A percentile compares a stretch with the other conserved stretches of the same genome.
Conservation (phyloP, 1,284 basidiomycete species). For the Mrakiaceae sp. region DNA sequence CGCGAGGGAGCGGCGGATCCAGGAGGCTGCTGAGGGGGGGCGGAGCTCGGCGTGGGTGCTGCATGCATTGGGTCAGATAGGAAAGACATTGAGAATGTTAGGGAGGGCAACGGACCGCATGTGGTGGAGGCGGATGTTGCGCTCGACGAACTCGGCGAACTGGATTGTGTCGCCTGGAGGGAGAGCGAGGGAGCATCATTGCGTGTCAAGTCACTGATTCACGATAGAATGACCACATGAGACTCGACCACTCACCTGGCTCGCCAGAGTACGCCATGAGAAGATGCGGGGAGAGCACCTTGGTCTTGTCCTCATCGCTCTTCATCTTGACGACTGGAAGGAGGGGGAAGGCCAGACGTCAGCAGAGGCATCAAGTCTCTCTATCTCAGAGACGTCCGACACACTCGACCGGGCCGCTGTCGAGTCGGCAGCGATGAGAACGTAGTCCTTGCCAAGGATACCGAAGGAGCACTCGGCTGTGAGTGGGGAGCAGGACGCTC, state of each 20-base stretch:
- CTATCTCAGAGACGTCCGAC: not conserved
- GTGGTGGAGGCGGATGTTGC: slow-evolving; percentile 90
- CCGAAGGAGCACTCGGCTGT: slow-evolving; percentile 39
- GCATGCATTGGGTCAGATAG: not conserved
- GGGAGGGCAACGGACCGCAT: slow-evolving; percentile 53
- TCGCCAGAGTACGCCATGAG: slow-evolving; percentile 94
- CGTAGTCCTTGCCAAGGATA: slow-evolving; percentile 66
- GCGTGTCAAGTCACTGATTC: not conserved
- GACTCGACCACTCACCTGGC: slow-evolving; percentile 50
- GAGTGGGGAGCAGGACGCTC: not conserved
- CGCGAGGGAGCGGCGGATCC: slow-evolving; percentile 85
- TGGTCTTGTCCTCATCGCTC: slow-evolving; percentile 93
- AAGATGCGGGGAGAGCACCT: slow-evolving; percentile 76
- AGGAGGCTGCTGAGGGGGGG: slow-evolving; percentile 80
- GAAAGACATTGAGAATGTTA: not conserved
- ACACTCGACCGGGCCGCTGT: slow-evolving; percentile 68
- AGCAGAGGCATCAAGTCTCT: not conserved
- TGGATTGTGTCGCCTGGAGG: slow-evolving; percentile 84
- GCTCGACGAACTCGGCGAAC: slow-evolving; percentile 91
- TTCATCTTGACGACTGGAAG: slow-evolving; percentile 96
- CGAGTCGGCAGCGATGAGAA: slow-evolving; percentile 82
- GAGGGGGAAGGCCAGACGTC: slow-evolving; percentile 22
- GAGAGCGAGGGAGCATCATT: not conserved
- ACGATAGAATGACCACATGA: not conserved
- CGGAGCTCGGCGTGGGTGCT: slow-evolving; percentile 69